These are phyloP conservation scores for Drechslerella coelobrocha DNA, from an alignment of 2,329 filamentous ascomycete species.

Conservation along the genomic window DNA sequence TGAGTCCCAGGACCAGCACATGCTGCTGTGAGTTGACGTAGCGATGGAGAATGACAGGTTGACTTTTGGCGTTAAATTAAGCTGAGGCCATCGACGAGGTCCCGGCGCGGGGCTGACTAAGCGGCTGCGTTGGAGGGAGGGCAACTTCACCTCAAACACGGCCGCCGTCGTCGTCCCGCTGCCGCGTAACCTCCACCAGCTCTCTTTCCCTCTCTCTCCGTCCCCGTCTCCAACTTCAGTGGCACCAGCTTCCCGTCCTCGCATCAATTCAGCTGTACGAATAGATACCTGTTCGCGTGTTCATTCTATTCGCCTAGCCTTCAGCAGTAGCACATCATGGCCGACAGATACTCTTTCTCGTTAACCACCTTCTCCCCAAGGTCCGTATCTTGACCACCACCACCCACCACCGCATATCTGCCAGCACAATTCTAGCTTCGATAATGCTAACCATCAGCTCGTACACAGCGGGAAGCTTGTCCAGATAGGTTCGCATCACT, in stretches of 20 bases:
- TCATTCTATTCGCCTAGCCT: neutral
- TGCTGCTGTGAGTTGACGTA: neutral
- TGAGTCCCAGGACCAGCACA: neutral
- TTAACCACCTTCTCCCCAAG: constrained; percentile 99
- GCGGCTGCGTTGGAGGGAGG: constrained; percentile 33
- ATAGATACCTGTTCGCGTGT: constrained; percentile 6
- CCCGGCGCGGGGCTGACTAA: constrained; percentile 30
- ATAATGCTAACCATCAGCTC: constrained; percentile 20
- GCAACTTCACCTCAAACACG: constrained; percentile 30
- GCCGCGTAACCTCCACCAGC: constrained; percentile 48
- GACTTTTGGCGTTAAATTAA: neutral
- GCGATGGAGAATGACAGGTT: neutral
- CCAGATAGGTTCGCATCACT: constrained; percentile 77
- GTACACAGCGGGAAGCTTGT: constrained; percentile 88
- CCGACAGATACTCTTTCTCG: constrained; percentile 98
- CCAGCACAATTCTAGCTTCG: constrained; percentile 24
- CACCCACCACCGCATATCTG: neutral
- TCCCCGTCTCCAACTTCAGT: constrained; percentile 10
- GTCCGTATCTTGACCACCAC: constrained; percentile 63
- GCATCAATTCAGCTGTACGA: constrained; percentile 10
- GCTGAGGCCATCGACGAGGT: neutral
- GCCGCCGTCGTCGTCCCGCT: constrained; percentile 21
- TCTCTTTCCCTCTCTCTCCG: constrained; percentile 2
- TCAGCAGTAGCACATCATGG: constrained; percentile 67
- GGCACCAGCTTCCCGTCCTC: constrained; percentile 12